Base-by-base conservation (phyloP, 805 yeast species). In the Zygosaccharomyces lentus region DNA sequence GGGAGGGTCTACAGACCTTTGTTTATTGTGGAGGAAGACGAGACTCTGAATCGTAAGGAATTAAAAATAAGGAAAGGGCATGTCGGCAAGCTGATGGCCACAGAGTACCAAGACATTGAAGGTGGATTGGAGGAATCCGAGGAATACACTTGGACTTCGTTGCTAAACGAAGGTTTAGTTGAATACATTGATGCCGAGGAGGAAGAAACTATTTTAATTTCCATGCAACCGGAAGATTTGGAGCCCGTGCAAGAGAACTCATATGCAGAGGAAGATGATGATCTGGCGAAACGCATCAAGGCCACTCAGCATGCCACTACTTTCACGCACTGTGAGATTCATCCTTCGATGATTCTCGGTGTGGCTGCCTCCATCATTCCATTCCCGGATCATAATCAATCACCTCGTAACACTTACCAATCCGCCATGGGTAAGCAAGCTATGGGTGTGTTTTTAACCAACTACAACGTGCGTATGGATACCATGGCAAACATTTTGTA, bases 351-450 rank as follows among this genome's bases (percentile, higher is more conserved):
- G 99, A 91, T 93, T 68, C 76, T 93, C 51, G 99, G 99, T 69
- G 96, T 93, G 54, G 96, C 97, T 37, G 99, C 99, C 4, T 87
- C 96, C 24, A 89, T 93, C 65, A 93, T 93, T 76, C 99, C 99
- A 15, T 93, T 93, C 86, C 99, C 99, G 10, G 99, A 93, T 72
- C 99, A 93, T 70, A 93, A 93, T 69, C 99, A 93, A 75, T 90
- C 97, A 50, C 99, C 99, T 50, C 91, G 99, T 82, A 93, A 93
- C 66, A 93, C 99, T 3, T 93, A 93, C 70, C 99, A 93, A 74
- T 90, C 96, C 66, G 99, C 99, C 53, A 93, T 93, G 99, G 99
- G 99, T 81, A 93, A 93, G 70, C 99, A 93, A 73, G 99, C 99
- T 47, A 93, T 93, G 99, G 99, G 99, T 65, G 98, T 93, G 8